Evolutionary conservation across 2,329 filamentous ascomycete species (phyloP), one percentile per base, ranked within the genome.

Genomic region (Seiridium cupressi): DNA sequence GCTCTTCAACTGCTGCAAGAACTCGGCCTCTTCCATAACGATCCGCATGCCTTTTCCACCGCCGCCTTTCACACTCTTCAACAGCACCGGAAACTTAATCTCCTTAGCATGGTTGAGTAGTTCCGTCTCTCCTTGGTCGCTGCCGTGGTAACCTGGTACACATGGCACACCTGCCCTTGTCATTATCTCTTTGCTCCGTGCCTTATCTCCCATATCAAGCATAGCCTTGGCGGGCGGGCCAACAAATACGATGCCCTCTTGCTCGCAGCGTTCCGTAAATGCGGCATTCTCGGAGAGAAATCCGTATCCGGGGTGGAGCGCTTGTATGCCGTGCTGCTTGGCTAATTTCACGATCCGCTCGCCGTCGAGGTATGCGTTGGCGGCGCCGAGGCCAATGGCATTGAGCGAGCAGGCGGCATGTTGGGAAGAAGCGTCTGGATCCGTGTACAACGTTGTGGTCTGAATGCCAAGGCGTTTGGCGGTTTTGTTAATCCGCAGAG

Each of bases 301-400:
- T 48, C 95, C 95, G 78, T 99, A 99, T 32, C 95, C 95, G 0
- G 95, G 95, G 75, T 99, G 95, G 66, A 99, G 89, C 4, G 92
- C 94, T 72, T 94, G 87, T 69, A 96, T 97, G 48, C 90, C 90
- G 70, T 94, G 86, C 68, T 90, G 82, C 77, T 93, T 93, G 11
- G 94, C 95, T 61, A 97, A 87, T 35, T 87, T 84, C 64, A 99
- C 94, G 72, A 99, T 98, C 64, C 91, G 88, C 69, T 96, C 91
- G 60, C 93, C 93, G 73, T 99, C 94, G 47, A 99, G 87, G 73
- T 99, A 99, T 57, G 90, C 93, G 54, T 89, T 89, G 13, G 92
- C 87, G 6, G 89, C 86, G 31, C 93, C 93, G 9, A 99, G 84
- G 63, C 92, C 93, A 53, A 96, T 85, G 34, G 93, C 89, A 73